These are phyloP conservation scores for Gomphus sp. DNA, from an alignment of 1,284 basidiomycete genomes.

Conservation along the genomic window DNA sequence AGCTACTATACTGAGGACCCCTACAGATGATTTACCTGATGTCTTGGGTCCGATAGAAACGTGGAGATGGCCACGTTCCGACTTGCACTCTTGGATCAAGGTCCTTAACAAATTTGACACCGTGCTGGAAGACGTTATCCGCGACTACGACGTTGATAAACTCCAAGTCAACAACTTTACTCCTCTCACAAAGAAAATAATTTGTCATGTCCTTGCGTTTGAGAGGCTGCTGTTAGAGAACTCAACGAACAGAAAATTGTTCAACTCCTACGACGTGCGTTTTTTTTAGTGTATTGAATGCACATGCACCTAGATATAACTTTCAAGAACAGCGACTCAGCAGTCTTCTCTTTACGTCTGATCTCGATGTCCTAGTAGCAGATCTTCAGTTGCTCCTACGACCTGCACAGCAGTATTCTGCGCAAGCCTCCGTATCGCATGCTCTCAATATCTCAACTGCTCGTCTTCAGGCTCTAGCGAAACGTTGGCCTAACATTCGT, in stretches of 20 bases:
- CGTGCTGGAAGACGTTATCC: slow-evolving; percentile 76
- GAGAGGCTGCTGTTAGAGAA: slow-evolving; percentile 91
- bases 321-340: slow-evolving; percentile 64
- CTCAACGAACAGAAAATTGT: slow-evolving; percentile 96
- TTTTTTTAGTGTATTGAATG: slow-evolving; percentile 5
- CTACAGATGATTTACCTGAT: slow-evolving; percentile 56
- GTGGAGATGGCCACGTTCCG: slow-evolving; percentile 96
- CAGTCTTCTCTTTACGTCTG: slow-evolving; percentile 79
- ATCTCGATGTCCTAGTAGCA: slow-evolving; percentile 82
- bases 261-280: slow-evolving; percentile 92
- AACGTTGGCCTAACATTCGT: slow-evolving; percentile 65
- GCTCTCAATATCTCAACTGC: slow-evolving; percentile 70
- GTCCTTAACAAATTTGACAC: slow-evolving; percentile 93
- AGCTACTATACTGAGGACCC: slow-evolving; percentile 50
- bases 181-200: slow-evolving; percentile 62
- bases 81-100: slow-evolving; percentile 94
- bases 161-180: slow-evolving; percentile 79
- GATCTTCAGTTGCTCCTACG: slow-evolving; percentile 83
- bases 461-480: slow-evolving; percentile 60
- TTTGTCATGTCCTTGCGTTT: slow-evolving; percentile 83
- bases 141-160: slow-evolving; percentile 76
- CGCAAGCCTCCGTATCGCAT: slow-evolving; percentile 69
- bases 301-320: slow-evolving; percentile 13
- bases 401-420: slow-evolving; percentile 91
- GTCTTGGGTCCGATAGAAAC: slow-evolving; percentile 56